Evolutionary conservation across 2,329 filamentous ascomycete genomes (phyloP).

Genomic region (Diaporthe vaccinii): DNA sequence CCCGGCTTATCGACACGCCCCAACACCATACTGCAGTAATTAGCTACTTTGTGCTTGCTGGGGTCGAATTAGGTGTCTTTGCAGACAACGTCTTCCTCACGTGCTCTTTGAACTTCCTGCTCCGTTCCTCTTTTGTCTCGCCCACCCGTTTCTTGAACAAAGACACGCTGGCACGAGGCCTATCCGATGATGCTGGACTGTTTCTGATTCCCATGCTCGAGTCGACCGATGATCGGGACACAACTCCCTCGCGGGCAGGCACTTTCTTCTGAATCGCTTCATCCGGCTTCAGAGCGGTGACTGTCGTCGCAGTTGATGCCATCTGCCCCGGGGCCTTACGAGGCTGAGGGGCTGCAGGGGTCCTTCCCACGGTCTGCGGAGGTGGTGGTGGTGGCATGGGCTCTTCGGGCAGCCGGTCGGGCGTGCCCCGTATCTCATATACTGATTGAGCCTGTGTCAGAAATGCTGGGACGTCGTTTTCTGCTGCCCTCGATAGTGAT

Average conservation of each 20-base stretch:
- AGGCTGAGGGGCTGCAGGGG: neutral
- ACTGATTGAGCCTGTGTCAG: conserved; percentile 7
- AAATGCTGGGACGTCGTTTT: neutral
- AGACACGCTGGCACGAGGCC: conserved; percentile 2
- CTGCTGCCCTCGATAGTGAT: neutral
- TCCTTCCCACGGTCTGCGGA: neutral
- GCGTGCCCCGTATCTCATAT: conserved; percentile 18
- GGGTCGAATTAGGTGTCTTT: conserved; percentile 12
- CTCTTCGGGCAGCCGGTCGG: conserved; percentile 3
- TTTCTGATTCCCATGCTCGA: neutral
- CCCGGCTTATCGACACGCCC: neutral
- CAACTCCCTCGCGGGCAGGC: neutral
- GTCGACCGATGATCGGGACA: neutral
- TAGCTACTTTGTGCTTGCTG: conserved; percentile 14
- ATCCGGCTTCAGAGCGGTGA: neutral
- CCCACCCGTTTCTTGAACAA: conserved; percentile 13
- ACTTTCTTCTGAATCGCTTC: neutral
- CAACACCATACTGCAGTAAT: neutral
- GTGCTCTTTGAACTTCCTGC: conserved; percentile 29
- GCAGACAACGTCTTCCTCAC: conserved; percentile 1
- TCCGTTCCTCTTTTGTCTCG: conserved; percentile 33
- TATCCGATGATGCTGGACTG: conserved; percentile 24
- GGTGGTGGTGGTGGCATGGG: conserved; percentile 2
- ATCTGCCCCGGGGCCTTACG: neutral
- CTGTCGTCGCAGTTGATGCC: neutral